A percentile compares a stretch with the other conserved stretches of the same genome.
phyloP scores from a whole-genome alignment of 495 filamentous ascomycete species.

The Apodospora peruviana region DNA sequence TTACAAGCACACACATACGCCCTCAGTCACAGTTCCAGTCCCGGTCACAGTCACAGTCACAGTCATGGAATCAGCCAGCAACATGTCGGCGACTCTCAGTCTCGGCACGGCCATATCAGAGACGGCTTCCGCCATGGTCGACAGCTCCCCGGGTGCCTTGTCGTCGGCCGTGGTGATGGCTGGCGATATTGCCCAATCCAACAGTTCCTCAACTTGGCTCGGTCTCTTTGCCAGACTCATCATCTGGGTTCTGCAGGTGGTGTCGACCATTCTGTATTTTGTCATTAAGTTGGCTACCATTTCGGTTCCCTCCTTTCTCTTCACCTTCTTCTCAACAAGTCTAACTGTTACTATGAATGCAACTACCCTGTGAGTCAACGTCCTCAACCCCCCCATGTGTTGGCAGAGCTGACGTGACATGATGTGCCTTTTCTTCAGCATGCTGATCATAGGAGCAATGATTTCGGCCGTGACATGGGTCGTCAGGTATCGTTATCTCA shows the following conservation, averaged over 20 bases:
- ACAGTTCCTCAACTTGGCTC: conserved; percentile 42
- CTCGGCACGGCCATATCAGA: conserved; percentile 3
- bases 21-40: too few species aligned
- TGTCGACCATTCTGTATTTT: conserved; percentile 78
- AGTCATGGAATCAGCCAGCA: conserved; percentile 8
- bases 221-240: conserved; percentile 39
- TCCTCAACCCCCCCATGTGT: neutral
- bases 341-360: conserved; percentile 97
- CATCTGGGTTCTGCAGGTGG: conserved; percentile 52
- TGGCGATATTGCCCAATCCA: conserved; percentile 30
- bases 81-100: conserved; percentile 1
- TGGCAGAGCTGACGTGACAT: neutral
- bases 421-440: conserved; percentile 35
- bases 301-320: conserved; percentile 82
- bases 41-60: too few species aligned
- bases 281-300: conserved; percentile 80
- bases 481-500: conserved; percentile 86
- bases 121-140: conserved; percentile 5
- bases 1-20: neutral
- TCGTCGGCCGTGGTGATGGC: conserved; percentile 30
- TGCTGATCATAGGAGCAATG: conserved; percentile 70
- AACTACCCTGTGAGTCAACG: conserved; percentile 70
- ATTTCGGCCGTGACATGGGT: conserved; percentile 85
- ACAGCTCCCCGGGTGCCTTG: conserved; percentile 15
- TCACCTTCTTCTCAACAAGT: conserved; percentile 91